Evolutionary conservation across 306 rosid genomes (phyloP).

Genomic region (Alnus rubra): DNA sequence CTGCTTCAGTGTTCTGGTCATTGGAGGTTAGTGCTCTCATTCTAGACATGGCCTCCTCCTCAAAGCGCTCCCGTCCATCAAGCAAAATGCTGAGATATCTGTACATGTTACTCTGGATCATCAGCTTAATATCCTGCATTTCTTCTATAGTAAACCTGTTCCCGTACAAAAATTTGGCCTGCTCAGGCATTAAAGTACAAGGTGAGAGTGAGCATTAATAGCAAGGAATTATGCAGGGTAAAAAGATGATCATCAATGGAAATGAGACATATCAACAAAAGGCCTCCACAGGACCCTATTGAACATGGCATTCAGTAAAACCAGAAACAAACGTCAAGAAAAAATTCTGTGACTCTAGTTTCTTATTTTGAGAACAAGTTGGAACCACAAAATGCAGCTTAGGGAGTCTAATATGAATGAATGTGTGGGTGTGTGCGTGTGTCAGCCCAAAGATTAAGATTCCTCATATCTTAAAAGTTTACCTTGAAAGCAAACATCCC

Average conservation of each 20-base stretch:
- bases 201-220: constrained; percentile 16
- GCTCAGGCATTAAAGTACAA: constrained; percentile 32
- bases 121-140: constrained; percentile 73
- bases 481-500: not conserved
- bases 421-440: not conserved
- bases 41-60: constrained; percentile 74
- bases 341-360: not conserved
- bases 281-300: not conserved
- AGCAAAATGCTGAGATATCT: constrained; percentile 93
- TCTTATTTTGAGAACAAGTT: not conserved
- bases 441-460: not conserved
- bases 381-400: not conserved
- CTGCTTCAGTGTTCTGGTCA: constrained; percentile 43
- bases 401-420: not conserved
- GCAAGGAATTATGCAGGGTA: not conserved
- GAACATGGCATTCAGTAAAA: not conserved
- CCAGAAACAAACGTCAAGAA: not conserved
- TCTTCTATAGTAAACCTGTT: constrained; percentile 76
- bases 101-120: constrained; percentile 97
- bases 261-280: not conserved
- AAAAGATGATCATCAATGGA: not conserved
- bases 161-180: constrained; percentile 94
- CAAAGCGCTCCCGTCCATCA: constrained; percentile 96
- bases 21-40: constrained; percentile 46
- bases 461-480: not conserved